Base-by-base conservation (phyloP, 345 rosid genomes). In the Corchorus olitorius region DNA sequence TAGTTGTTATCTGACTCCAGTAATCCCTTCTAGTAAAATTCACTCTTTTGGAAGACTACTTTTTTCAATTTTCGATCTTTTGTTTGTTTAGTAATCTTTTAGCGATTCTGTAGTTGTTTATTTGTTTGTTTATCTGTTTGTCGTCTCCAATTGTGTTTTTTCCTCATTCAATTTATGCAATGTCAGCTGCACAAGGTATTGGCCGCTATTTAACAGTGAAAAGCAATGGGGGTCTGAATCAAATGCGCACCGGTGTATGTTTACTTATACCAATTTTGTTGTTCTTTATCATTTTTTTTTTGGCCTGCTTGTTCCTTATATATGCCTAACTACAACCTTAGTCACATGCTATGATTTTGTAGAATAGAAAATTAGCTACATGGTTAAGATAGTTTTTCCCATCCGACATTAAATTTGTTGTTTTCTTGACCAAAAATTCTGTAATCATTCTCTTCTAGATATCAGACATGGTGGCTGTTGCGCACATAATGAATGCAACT, bases 241-340 rank as follows among this genome's bases (percentile, higher is more conserved):
- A 96, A 82, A 96, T 96, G 99, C 97, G 98, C 54, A 89, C 94
- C 46, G 99, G 98, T 83, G 99, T 93, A 90, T 86, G 99, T 83
- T 22, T n/a, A 34, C 55, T 72, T 14, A 6, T 43, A 33, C 73
- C n/a, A 78, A 68, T 72, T 56, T 65, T 52, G n/a, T 53, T 67
- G 6, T n/a, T 37, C 2, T 41, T 65, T 37, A 20, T 19, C 33
- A 2, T 53, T 53, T 41, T 8, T 17, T 9, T 61, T 73, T 33
- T 59, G 55, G 55, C 46, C 61, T 70, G 48, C 61, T n/a, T n/a
- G 33, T 35, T 11, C 33, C 43, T 6, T 22, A 15, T 49, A 17
- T 35, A 20, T 70, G 22, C n/a, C 33, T 15, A 70, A 33, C 20
- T 52, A 52, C 61, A 52, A 10, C 12, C 48, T 34, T 22, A 52